Evolutionary conservation across 1,284 basidiomycete species (phyloP).

Genomic region (Tilletiopsis washingtonensis): DNA sequence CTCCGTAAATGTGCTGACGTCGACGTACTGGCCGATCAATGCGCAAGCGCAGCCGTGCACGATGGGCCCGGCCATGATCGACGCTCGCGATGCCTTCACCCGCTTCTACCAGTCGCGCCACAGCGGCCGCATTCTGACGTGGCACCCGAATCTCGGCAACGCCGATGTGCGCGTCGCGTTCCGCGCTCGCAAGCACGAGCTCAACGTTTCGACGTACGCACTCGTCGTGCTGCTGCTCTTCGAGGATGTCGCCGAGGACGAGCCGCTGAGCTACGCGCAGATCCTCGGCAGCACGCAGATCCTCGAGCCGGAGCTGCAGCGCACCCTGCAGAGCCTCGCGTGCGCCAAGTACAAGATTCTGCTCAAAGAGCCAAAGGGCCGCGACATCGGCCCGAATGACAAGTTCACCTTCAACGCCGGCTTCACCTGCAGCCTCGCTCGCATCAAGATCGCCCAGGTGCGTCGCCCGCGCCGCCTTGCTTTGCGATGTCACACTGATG

Average conservation of each 20-base stretch:
- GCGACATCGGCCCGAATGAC: slow-evolving; percentile 69
- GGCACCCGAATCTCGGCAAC: slow-evolving; percentile 86
- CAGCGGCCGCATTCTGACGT: slow-evolving; percentile 79
- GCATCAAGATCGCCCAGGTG: slow-evolving; percentile 92
- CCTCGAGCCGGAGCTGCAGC: slow-evolving; percentile 68
- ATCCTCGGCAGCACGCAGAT: slow-evolving; percentile 51
- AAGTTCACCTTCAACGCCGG: slow-evolving; percentile 79
- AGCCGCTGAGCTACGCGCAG: slow-evolving; percentile 16
- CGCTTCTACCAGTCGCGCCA: slow-evolving; percentile 82
- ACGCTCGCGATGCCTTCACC: slow-evolving; percentile 63
- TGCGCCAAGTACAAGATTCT: slow-evolving; percentile 94
- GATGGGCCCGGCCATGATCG: slow-evolving; percentile 24
- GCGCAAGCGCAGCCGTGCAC: slow-evolving; percentile 25
- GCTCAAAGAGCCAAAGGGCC: slow-evolving; percentile 78
- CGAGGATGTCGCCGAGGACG: slow-evolving; percentile 41
- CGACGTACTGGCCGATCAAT: slow-evolving; percentile 43
- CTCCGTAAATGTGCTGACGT: slow-evolving; percentile 49
- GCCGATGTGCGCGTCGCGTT: slow-evolving; percentile 82
- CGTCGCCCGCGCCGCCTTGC: too few relatives aligned
- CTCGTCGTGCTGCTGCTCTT: slow-evolving; percentile 83
- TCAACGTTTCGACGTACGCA: slow-evolving; percentile 87
- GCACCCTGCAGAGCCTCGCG: slow-evolving; percentile 88
- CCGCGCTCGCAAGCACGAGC: slow-evolving; percentile 70
- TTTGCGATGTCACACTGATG: too few relatives aligned
- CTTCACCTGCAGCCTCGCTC: slow-evolving; percentile 72